These are phyloP conservation scores for Hymenochaete sp. DNA, from an alignment of 1,284 basidiomycete genomes.

Conservation along the genomic window DNA sequence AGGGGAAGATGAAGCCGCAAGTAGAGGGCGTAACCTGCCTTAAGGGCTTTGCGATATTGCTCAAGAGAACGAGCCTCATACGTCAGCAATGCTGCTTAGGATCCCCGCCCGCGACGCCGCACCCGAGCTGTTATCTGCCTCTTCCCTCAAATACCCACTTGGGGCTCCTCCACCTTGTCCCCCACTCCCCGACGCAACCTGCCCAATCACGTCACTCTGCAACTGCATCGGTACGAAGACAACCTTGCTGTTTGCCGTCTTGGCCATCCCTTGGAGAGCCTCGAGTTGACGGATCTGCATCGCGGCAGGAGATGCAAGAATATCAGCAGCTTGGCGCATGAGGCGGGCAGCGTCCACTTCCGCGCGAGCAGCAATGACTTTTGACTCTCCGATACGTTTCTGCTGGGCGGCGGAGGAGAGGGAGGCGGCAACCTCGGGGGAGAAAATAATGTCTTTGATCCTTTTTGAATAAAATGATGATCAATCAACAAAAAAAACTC, in stretches of 20 bases:
- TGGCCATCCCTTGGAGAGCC: slow-evolving; percentile 68
- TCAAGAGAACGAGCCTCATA: slow-evolving; percentile 18
- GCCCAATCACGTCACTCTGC: slow-evolving; percentile 59
- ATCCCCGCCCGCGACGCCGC: slow-evolving; percentile 43
- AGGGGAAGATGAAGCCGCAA: too few species aligned
- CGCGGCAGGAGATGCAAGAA: slow-evolving; percentile 85
- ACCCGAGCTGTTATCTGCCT: slow-evolving; percentile 35
- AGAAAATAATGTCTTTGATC: slow-evolving; percentile 92
- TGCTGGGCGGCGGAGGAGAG: slow-evolving; percentile 90
- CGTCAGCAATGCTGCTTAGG: slow-evolving; percentile 38
- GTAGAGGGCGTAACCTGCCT: slow-evolving; percentile 3
- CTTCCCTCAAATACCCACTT: slow-evolving; percentile 28
- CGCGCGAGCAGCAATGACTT: slow-evolving; percentile 92
- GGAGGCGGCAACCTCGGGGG: slow-evolving; percentile 82
- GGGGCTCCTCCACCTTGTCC: slow-evolving; percentile 26
- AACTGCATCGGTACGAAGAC: slow-evolving; percentile 92
- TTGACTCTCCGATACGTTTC: slow-evolving; percentile 91
- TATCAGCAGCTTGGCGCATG: slow-evolving; percentile 91
- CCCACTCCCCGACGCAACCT: slow-evolving; percentile 34
- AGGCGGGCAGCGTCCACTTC: slow-evolving; percentile 92
- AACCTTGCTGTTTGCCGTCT: slow-evolving; percentile 76
- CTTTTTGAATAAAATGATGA: slow-evolving; percentile 7
- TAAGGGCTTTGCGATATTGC: not conserved
- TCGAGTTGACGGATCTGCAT: slow-evolving; percentile 97
- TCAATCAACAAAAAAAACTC: not conserved